Evolutionary conservation across 148 eudicot species (phyloP).

Genomic region (Agrostemma githago): DNA sequence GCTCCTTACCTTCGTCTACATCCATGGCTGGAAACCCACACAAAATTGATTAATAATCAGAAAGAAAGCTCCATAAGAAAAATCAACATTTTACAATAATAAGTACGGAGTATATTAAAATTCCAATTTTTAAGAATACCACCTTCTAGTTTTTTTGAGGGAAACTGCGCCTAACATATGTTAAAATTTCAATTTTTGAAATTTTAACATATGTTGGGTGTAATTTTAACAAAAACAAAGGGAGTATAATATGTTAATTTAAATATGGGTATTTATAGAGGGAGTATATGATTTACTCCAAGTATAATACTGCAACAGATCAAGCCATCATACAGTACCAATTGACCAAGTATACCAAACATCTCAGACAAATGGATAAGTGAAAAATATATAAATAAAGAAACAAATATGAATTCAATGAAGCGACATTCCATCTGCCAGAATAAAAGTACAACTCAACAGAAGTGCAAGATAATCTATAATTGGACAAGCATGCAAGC

Average conservation of each 20-base stretch:
- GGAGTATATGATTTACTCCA: no score
- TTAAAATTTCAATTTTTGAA: no score
- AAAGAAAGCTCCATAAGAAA: not conserved
- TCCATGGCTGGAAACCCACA: constrained; percentile 4
- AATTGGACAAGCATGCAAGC: not conserved
- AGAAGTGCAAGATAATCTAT: not conserved
- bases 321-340: not conserved
- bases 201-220: no score
- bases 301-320: not conserved
- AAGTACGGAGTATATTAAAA: no score
- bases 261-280: no score
- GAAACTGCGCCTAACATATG: no score
- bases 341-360: not conserved
- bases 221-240: no score
- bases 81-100: not conserved
- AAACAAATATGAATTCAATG: not conserved
- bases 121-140: no score
- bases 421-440: not conserved
- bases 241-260: no score
- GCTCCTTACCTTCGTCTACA: constrained; percentile 42
- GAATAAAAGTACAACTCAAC: not conserved
- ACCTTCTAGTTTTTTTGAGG: no score
- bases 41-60: not conserved
- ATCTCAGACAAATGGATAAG: not conserved
- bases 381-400: not conserved